A percentile compares a stretch with the other conserved stretches of the same genome.
Conservation (phyloP, 1,284 basidiomycete genomes). For the Mycosarcoma maydis region DNA sequence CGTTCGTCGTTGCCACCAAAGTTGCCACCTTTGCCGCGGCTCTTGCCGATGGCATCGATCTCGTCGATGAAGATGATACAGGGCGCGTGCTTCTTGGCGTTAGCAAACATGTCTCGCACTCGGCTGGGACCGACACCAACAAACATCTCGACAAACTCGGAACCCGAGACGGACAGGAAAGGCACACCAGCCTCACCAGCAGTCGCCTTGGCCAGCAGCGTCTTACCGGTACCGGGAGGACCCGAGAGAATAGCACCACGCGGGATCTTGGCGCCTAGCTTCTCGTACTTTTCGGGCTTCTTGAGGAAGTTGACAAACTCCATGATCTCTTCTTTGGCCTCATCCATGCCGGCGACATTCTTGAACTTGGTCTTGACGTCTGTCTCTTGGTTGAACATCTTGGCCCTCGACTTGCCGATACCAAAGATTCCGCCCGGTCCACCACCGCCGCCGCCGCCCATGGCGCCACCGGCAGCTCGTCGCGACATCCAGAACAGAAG, state of each 20-base stretch:
- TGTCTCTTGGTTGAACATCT: slow-evolving; percentile 96
- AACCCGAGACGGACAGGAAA: slow-evolving; percentile 97
- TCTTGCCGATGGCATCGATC: slow-evolving; percentile 92
- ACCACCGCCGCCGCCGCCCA: slow-evolving; percentile 66
- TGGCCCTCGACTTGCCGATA: slow-evolving; percentile 94
- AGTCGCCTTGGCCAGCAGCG: slow-evolving; percentile 95
- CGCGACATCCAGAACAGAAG: slow-evolving; percentile 89
- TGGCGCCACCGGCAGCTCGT: slow-evolving; percentile 71
- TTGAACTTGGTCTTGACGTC: slow-evolving; percentile 92
- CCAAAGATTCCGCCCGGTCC: slow-evolving; percentile 91
- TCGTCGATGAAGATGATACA: slow-evolving; percentile 79
- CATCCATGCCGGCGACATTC: slow-evolving; percentile 99
- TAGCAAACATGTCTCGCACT: slow-evolving; percentile 95
- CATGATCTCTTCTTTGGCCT: slow-evolving; percentile 99
- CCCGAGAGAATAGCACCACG: slow-evolving; percentile 97
- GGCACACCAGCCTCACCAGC: slow-evolving; percentile 97
- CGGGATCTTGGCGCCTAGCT: slow-evolving; percentile 97
- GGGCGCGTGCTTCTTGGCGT: slow-evolving; percentile 95
- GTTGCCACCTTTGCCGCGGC: slow-evolving; percentile 85
- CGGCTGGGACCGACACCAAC: slow-evolving; percentile 98
- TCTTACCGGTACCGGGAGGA: slow-evolving; percentile 98
- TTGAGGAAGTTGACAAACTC: slow-evolving; percentile 99
- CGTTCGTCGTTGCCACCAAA: slow-evolving; percentile 98
- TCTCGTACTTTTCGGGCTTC: slow-evolving; percentile 92
- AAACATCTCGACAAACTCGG: slow-evolving; percentile 99